phyloP scores from a whole-genome alignment of 208 protist genomes.

The Leishmania gerbilli region DNA sequence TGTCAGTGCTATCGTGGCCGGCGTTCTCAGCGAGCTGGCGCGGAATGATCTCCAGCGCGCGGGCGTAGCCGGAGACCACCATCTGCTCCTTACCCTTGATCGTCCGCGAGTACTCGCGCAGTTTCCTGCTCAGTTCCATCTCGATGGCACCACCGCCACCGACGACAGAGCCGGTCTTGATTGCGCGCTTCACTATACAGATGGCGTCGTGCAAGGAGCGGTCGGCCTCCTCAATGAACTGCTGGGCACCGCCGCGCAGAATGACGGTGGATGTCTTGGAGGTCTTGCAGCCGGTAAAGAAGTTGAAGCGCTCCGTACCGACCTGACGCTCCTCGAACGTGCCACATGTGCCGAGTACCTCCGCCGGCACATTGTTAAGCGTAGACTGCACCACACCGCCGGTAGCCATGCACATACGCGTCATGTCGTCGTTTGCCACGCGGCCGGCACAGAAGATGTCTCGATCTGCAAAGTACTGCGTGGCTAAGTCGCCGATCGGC shows the following conservation, averaged over 20 bases:
- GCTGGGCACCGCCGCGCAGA: conserved; percentile 97
- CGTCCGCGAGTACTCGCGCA: conserved; percentile 96
- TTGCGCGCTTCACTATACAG: conserved; percentile 98
- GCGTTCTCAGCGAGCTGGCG: conserved; percentile 99
- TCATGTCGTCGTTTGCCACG: conserved; percentile 97
- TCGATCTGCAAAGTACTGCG: conserved; percentile 99
- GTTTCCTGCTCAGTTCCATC: conserved; percentile 99
- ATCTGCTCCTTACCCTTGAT: conserved; percentile 99
- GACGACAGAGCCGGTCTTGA: conserved; percentile 97
- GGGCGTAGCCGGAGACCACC: conserved; percentile 98
- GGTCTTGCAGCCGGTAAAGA: conserved; percentile 98
- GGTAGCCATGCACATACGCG: conserved; percentile 96
- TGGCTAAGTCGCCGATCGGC: conserved; percentile 99
- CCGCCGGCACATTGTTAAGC: conserved; percentile 93
- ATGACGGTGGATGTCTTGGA: conserved; percentile 94
- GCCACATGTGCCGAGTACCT: conserved; percentile 96
- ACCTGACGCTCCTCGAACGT: conserved; percentile 99
- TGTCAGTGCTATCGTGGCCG: conserved; percentile 99
- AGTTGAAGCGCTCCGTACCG: conserved; percentile 98
- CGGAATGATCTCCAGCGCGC: conserved; percentile 99
- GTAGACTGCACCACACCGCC: conserved; percentile 98
- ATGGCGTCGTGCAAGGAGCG: conserved; percentile 99
- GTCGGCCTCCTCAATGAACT: conserved; percentile 99
- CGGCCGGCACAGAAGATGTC: conserved; percentile 99
- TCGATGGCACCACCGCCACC: conserved; percentile 99